A percentile compares a stretch with the other conserved stretches of the same genome.
Conservation (phyloP, 2,329 filamentous ascomycete species). For the Claviceps pazoutovae region DNA sequence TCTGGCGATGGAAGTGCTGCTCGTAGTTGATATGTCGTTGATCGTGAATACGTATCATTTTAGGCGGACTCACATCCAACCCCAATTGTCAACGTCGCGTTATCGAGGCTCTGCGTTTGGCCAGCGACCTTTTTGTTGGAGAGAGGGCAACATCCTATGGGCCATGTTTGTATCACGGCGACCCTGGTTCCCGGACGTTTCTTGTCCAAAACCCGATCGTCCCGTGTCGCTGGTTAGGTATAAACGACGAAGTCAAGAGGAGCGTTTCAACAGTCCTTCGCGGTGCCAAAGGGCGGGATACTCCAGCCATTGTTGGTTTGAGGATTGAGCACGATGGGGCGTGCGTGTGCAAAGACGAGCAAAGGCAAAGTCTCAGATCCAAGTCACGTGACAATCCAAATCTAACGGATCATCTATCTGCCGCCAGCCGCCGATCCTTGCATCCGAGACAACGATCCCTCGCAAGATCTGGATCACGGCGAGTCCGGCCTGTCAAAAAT, state of each 20-base stretch:
- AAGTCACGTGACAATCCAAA: background rate
- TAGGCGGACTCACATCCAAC: background rate
- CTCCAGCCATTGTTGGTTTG: background rate
- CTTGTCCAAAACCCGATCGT: background rate
- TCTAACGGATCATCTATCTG: background rate
- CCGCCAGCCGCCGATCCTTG: background rate
- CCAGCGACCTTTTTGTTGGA: background rate
- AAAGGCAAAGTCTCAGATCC: background rate
- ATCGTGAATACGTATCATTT: background rate
- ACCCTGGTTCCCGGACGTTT: background rate
- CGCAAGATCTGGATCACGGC: background rate
- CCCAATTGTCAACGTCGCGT: background rate
- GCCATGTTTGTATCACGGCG: background rate
- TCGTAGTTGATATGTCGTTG: background rate
- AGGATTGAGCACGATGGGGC: background rate
- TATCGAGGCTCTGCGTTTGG: constrained; percentile 1
- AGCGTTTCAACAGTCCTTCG: background rate
- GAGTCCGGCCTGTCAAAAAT: background rate
- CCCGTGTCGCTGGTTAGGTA: background rate
- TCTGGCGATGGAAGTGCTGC: background rate
- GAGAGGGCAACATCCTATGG: background rate
- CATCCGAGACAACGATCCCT: too few species aligned
- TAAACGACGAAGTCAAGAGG: background rate
- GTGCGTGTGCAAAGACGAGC: background rate
- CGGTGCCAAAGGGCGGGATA: background rate